Conservation (phyloP, 2,329 filamentous ascomycete species). For the Akanthomyces muscarius region DNA sequence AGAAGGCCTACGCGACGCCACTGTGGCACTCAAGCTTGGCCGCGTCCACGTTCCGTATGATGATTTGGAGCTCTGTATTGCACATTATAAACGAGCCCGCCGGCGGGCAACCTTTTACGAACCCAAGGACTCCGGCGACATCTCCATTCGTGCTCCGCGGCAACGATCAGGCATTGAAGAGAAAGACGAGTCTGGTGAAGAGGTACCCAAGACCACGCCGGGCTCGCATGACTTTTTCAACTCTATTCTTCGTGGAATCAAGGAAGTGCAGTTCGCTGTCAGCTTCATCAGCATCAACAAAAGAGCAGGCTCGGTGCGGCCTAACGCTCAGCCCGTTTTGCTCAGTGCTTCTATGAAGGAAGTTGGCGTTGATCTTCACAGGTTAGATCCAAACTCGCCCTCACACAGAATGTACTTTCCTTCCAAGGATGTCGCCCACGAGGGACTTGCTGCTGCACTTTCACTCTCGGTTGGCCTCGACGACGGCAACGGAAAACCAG, state of each 20-base stretch:
- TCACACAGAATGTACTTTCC: constrained; percentile 99
- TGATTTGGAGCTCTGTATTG: constrained; percentile 65
- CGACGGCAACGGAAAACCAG: constrained; percentile 79
- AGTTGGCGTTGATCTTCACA: constrained; percentile 85
- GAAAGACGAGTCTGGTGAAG: constrained; percentile 56
- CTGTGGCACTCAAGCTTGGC: constrained; percentile 85
- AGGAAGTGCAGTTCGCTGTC: constrained; percentile 93
- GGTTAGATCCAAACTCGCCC: constrained; percentile 86
- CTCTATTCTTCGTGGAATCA: constrained; percentile 85
- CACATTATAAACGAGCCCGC: constrained; percentile 48
- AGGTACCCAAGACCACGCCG: constrained; percentile 73
- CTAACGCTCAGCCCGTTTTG: constrained; percentile 66
- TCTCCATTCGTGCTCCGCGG: constrained; percentile 68
- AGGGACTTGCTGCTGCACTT: constrained; percentile 85
- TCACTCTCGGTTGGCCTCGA: constrained; percentile 90
- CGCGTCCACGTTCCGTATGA: constrained; percentile 88
- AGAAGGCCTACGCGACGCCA: constrained; percentile 84
- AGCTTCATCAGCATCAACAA: constrained; percentile 87
- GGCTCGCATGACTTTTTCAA: constrained; percentile 90
- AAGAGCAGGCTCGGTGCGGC: constrained; percentile 64
- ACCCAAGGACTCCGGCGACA: constrained; percentile 48
- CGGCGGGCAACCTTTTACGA: constrained; percentile 33
- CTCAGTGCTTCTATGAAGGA: constrained; percentile 95
- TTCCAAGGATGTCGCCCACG: constrained; percentile 85
- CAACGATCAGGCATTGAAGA: constrained; percentile 60